Conservation (phyloP, 352 stramenopile genomes). For the Pythium phragmitis region DNA sequence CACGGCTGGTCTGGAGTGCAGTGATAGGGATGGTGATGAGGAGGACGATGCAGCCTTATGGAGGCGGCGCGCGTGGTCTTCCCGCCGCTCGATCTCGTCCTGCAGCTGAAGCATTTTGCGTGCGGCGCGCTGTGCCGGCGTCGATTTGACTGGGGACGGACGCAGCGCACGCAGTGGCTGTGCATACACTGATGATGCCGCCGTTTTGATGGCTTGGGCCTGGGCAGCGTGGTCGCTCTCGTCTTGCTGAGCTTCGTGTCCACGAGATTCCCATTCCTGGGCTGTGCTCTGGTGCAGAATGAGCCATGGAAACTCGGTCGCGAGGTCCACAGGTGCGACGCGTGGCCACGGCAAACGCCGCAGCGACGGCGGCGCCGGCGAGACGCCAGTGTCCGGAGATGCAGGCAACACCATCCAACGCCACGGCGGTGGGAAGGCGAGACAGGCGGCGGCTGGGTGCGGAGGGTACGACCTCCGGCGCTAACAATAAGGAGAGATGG, state of each 20-base stretch:
- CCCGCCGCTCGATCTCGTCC: constrained; percentile 36
- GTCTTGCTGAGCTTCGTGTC: not conserved
- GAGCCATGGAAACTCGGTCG: constrained; percentile 45
- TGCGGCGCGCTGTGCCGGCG: constrained; percentile 49
- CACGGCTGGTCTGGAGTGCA: not conserved
- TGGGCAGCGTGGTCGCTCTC: not conserved
- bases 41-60: not conserved
- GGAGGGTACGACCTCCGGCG: too few relatives aligned
- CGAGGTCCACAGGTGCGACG: constrained; percentile 38
- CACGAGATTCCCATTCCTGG: not conserved
- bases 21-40: too few relatives aligned
- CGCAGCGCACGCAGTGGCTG: constrained; percentile 28
- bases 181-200: constrained; percentile 38
- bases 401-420: constrained; percentile 14
- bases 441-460: too few relatives aligned
- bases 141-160: constrained; percentile 23
- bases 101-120: constrained; percentile 56
- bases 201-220: not conserved
- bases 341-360: constrained; percentile 37
- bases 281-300: constrained; percentile 24
- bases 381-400: not conserved
- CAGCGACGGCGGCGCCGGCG: constrained; percentile 13
- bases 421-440: not conserved
- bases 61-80: not conserved
- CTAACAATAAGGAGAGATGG: too few relatives aligned